These are phyloP conservation scores for Cutaneotrichosporon daszewskae DNA, from an alignment of 1,284 basidiomycete genomes.

Conservation along the genomic window DNA sequence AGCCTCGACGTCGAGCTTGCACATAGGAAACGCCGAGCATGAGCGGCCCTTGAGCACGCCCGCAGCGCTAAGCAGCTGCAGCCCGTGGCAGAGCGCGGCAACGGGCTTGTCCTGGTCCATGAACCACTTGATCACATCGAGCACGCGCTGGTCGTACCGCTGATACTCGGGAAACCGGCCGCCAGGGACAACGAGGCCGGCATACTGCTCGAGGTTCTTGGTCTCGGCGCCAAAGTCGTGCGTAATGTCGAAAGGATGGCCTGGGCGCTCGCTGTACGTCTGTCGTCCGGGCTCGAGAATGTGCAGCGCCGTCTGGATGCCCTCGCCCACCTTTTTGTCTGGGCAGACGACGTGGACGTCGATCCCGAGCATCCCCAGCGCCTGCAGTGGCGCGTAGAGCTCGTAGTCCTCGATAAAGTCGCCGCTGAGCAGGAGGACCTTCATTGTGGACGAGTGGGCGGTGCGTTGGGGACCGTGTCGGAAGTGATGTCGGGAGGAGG, in stretches of 20 bases:
- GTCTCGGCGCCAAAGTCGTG: slow-evolving; percentile 8
- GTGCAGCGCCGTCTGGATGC: slow-evolving; percentile 15
- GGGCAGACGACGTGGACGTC: slow-evolving; percentile 18
- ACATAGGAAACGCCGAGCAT: slow-evolving; percentile 20
- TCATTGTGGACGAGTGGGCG: slow-evolving; percentile 1
- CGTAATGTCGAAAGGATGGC: slow-evolving; percentile 16
- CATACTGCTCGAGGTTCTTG: slow-evolving; percentile 14
- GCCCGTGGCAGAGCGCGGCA: slow-evolving; percentile 18
- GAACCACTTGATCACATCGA: slow-evolving; percentile 15
- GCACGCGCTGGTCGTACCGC: slow-evolving; percentile 17
- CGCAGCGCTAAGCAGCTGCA: slow-evolving; percentile 18
- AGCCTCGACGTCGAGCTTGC: slow-evolving; percentile 19
- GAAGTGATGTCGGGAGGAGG: no score
- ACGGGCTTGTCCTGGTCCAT: slow-evolving; percentile 10
- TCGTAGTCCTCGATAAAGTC: slow-evolving; percentile 21
- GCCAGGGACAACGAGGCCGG: slow-evolving; percentile 16
- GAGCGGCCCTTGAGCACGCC: slow-evolving; percentile 17
- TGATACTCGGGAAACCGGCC: slow-evolving; percentile 20
- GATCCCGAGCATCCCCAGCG: slow-evolving; percentile 19
- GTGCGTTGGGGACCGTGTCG: no score
- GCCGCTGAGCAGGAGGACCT: slow-evolving; percentile 17
- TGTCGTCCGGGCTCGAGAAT: slow-evolving; percentile 19
- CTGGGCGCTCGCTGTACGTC: slow-evolving; percentile 18
- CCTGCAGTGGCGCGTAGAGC: slow-evolving; percentile 19
- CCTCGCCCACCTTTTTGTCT: slow-evolving; percentile 14